Evolutionary conservation across 768 basidiomycete genomes (phyloP).

Genomic region (Russula griseocarnosa): DNA sequence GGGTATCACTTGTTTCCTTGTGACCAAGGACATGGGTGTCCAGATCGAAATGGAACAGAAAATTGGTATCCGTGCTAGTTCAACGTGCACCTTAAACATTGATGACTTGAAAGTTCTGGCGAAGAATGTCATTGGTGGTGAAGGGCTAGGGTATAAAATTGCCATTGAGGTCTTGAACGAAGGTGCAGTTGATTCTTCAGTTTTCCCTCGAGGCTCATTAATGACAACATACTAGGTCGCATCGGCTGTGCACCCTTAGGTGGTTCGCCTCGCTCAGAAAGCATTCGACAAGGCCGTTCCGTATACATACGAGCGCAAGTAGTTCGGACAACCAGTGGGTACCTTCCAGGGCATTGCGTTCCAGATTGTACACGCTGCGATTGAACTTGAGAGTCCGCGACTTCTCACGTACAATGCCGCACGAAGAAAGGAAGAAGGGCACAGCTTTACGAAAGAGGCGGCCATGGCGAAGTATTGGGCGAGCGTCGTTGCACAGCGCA

Average conservation of each 20-base stretch:
- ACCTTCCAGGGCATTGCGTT: slow-evolving; percentile 95
- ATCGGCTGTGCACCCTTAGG: slow-evolving; percentile 98
- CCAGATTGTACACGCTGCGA: slow-evolving; percentile 87
- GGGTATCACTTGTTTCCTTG: slow-evolving; percentile 96
- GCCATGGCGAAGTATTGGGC: slow-evolving; percentile 98
- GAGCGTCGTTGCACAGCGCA: slow-evolving; percentile 83
- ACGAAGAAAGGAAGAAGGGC: slow-evolving; percentile 87
- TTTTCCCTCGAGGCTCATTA: neutral
- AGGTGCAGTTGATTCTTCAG: slow-evolving; percentile 40
- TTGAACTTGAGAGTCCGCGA: slow-evolving; percentile 85
- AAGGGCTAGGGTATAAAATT: slow-evolving; percentile 93
- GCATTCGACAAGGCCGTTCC: slow-evolving; percentile 95
- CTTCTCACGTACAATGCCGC: slow-evolving; percentile 96
- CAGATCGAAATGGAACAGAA: slow-evolving; percentile 99
- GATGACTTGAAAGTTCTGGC: slow-evolving; percentile 85
- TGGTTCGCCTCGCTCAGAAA: slow-evolving; percentile 96
- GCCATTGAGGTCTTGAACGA: slow-evolving; percentile 97
- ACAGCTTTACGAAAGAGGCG: slow-evolving; percentile 83
- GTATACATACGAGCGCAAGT: slow-evolving; percentile 89
- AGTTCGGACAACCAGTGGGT: slow-evolving; percentile 92
- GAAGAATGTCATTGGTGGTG: slow-evolving; percentile 89
- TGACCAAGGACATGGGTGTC: slow-evolving; percentile 94
- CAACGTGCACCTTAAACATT: slow-evolving; percentile 91
- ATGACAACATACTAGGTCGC: slow-evolving; percentile 47
- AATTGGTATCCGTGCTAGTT: slow-evolving; percentile 92